Base-by-base conservation (phyloP, 768 basidiomycete species). In the Vishniacozyma victoriae region DNA sequence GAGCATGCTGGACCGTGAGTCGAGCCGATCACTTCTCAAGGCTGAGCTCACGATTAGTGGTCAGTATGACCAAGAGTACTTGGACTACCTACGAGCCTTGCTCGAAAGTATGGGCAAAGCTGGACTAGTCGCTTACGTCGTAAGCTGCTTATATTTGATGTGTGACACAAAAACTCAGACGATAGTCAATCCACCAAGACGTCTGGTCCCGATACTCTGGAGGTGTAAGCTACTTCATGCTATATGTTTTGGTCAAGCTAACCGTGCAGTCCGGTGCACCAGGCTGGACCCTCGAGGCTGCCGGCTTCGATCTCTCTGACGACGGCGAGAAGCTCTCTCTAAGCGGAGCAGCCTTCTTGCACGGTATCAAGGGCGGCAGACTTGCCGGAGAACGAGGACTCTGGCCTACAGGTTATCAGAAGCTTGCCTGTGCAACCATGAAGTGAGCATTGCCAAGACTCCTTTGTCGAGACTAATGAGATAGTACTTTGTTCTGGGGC, bases 171-270 rank as follows among this genome's bases (percentile, higher is more conserved):
- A 4, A 7, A 15, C 22, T n/a, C 14, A 33, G n/a, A 6, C 12
- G 18, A 20, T 24, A 68, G 66, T 49, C 59, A 48, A 67, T 93
- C 47, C 93, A 97, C 67, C 93, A 93, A 70, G 90, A 96, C 67
- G 89, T 96, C 25, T 96, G 89, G 87, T 93, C 90, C 0, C 82
- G 93, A 3, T 92, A 91, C 60, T 82, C 83, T 2, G 93, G 93
- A 6, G 93, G 93, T 14, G 61, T 69, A 29, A 59, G 65, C 53
- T 2, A 37, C 26, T 23, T 7, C 29, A 3, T 1, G 2, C 2
- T 2, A 5, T 9, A 20, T 14, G 31, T 16, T 4, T 23, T 13
- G 18, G 18, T 12, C 20, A 15, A 24, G 22, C 42, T 39, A 35
- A 42, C 35, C 15, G 3, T 4, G 5, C 24, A 69, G 36, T 93